These are phyloP conservation scores for Talaromyces albobiverticillius DNA, from an alignment of 2,329 filamentous ascomycete species.

Conservation along the genomic window DNA sequence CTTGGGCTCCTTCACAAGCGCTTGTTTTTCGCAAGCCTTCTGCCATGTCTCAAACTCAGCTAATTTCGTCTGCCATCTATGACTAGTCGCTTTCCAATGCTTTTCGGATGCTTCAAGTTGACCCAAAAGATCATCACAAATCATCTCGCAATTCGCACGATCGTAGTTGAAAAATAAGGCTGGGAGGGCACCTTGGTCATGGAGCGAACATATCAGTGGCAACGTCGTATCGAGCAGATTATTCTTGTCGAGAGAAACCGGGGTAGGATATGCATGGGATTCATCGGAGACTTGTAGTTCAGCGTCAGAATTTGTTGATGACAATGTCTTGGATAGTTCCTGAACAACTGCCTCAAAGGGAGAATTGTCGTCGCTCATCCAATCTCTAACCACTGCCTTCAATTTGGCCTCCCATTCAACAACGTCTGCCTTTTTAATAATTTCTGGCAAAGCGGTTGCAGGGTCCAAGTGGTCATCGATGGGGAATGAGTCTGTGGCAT, in stretches of 20 bases:
- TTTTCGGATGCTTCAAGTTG: slow-evolving; percentile 1
- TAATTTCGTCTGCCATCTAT: slow-evolving; percentile 3
- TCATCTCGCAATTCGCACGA: slow-evolving; percentile 60
- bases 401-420: slow-evolving; percentile 62
- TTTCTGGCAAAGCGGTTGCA: slow-evolving; percentile 39
- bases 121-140: slow-evolving; percentile 25
- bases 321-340: background rate
- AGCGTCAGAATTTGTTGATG: background rate
- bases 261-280: slow-evolving; percentile 15
- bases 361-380: slow-evolving; percentile 57
- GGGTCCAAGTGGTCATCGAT: background rate
- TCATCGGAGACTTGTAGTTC: slow-evolving; percentile 17
- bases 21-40: slow-evolving; percentile 35
- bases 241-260: slow-evolving; percentile 22
- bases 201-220: slow-evolving; percentile 44
- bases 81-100: background rate
- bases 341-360: slow-evolving; percentile 44
- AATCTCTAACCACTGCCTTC: slow-evolving; percentile 57
- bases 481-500: too few relatives aligned
- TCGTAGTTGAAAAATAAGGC: slow-evolving; percentile 78
- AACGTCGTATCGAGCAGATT: slow-evolving; percentile 49
- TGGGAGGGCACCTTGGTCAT: slow-evolving; percentile 64
- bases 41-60: slow-evolving; percentile 41
- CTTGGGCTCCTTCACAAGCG: slow-evolving; percentile 38
- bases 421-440: slow-evolving; percentile 64